Conservation (phyloP, 1,139 yeast species). For the Magnusiomyces tetraspermus region DNA sequence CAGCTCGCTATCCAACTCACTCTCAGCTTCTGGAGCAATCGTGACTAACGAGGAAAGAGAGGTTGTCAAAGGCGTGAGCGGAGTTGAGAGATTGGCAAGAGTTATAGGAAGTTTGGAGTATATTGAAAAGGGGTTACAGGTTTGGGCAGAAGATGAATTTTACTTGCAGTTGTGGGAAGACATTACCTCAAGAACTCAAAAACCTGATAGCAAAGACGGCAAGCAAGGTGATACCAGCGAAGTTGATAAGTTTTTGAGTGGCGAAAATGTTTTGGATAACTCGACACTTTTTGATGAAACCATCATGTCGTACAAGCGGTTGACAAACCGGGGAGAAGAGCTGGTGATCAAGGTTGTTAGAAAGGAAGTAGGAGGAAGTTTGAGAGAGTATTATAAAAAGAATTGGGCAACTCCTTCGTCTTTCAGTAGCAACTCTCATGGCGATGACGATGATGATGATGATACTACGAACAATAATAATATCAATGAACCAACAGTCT, state of each 20-base stretch:
- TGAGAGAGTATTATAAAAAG: too few relatives aligned
- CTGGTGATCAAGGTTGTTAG: too few relatives aligned
- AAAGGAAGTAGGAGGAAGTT: too few relatives aligned
- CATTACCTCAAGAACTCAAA: slow-evolving; percentile 22
- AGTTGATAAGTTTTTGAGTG: not conserved
- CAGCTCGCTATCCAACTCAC: too few relatives aligned
- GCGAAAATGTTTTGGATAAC: slow-evolving; percentile 15
- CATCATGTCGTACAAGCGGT: slow-evolving; percentile 36
- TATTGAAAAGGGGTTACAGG: slow-evolving; percentile 42
- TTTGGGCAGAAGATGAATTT: slow-evolving; percentile 57
- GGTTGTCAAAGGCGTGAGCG: slow-evolving; percentile 39
- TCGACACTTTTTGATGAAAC: slow-evolving; percentile 50
- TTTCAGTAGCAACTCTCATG: too few relatives aligned
- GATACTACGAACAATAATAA: too few relatives aligned
- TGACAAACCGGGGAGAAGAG: not conserved
- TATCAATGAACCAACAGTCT: slow-evolving; percentile 15
- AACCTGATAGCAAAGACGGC: too few relatives aligned
- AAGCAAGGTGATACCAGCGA: slow-evolving; percentile 11
- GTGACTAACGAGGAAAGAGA: too few relatives aligned
- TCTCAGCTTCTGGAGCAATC: too few relatives aligned
- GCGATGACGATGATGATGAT: too few relatives aligned
- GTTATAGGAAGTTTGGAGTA: slow-evolving; percentile 53
- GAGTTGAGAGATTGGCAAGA: slow-evolving; percentile 48
- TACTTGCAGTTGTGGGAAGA: slow-evolving; percentile 54
- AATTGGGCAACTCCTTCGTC: too few relatives aligned